A percentile compares a stretch with the other conserved stretches of the same genome.
These are phyloP conservation scores for Zygoascus tannicola DNA, from an alignment of 805 yeast genomes.

Conservation along the genomic window DNA sequence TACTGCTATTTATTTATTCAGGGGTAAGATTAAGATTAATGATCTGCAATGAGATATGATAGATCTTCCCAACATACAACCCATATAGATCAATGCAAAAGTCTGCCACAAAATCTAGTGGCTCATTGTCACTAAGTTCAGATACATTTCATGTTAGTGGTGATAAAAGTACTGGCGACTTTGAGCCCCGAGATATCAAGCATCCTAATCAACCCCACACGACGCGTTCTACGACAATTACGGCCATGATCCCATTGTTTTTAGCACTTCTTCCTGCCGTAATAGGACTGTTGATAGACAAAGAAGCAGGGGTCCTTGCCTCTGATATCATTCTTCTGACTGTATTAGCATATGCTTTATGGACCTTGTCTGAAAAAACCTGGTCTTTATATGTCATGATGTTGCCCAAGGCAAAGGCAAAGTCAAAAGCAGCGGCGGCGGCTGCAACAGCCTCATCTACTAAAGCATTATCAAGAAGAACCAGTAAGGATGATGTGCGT, in stretches of 20 bases:
- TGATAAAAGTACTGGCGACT: too few species aligned
- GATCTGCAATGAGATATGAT: too few species aligned
- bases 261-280: slow-evolving; percentile 19
- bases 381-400: slow-evolving; percentile 16
- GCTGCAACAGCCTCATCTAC: background rate
- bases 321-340: slow-evolving; percentile 16
- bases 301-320: slow-evolving; percentile 14
- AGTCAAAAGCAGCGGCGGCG: background rate
- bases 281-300: slow-evolving; percentile 12
- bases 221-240: background rate
- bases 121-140: too few species aligned
- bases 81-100: too few species aligned
- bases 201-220: too few species aligned
- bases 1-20: too few species aligned
- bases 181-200: too few species aligned
- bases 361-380: slow-evolving; percentile 16
- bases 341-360: slow-evolving; percentile 19
- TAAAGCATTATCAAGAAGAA: background rate
- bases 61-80: too few species aligned
- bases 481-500: background rate
- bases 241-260: slow-evolving; percentile 11
- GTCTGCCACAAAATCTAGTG: too few species aligned
- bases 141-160: too few species aligned
- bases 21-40: too few species aligned
- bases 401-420: background rate